These are phyloP conservation scores for Triticum turgidum DNA, from an alignment of 176 grass and related monocot species.

Conservation along the genomic window DNA sequence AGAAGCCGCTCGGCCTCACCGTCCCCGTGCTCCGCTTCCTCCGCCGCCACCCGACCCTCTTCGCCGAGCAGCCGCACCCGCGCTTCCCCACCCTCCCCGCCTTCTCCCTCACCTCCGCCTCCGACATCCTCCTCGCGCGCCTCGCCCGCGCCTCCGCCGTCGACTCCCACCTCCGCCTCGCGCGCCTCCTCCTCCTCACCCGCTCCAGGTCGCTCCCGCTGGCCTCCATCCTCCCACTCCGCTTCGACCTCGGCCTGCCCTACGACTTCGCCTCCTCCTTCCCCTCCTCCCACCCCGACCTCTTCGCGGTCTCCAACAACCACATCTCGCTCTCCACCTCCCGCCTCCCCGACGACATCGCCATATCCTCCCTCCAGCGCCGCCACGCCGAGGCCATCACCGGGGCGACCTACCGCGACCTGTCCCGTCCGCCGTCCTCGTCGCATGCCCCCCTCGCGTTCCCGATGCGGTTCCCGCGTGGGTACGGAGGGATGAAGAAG, in stretches of 20 bases:
- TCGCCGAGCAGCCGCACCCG: constrained; percentile 65
- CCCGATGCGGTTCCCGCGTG: constrained; percentile 87
- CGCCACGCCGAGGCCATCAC: constrained; percentile 44
- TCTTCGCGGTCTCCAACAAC: constrained; percentile 64
- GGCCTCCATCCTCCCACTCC: constrained; percentile 63
- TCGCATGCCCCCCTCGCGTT: constrained; percentile 66
- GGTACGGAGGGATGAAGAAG: constrained; percentile 91
- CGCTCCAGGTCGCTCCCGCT: constrained; percentile 68
- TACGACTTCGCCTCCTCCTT: constrained; percentile 61
- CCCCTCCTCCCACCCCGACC: constrained; percentile 47
- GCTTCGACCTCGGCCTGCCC: constrained; percentile 87
- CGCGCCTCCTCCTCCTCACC: constrained; percentile 78
- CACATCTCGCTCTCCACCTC: constrained; percentile 42
- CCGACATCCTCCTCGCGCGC: constrained; percentile 50
- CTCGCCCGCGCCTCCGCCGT: constrained; percentile 35
- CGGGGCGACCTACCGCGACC: constrained; percentile 54
- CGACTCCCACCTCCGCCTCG: constrained; percentile 72
- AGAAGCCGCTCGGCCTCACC: constrained; percentile 74
- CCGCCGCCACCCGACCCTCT: constrained; percentile 85
- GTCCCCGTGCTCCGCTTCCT: constrained; percentile 89
- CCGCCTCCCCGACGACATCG: constrained; percentile 49
- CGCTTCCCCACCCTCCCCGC: constrained; percentile 73
- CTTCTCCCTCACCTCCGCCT: constrained; percentile 68
- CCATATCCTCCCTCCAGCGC: constrained; percentile 68
- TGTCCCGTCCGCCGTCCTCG: constrained; percentile 65